Evolutionary conservation across 2,329 filamentous ascomycete species (phyloP), one percentile per base, ranked within the genome.

Genomic region (Hymenoscyphus fructigenus): DNA sequence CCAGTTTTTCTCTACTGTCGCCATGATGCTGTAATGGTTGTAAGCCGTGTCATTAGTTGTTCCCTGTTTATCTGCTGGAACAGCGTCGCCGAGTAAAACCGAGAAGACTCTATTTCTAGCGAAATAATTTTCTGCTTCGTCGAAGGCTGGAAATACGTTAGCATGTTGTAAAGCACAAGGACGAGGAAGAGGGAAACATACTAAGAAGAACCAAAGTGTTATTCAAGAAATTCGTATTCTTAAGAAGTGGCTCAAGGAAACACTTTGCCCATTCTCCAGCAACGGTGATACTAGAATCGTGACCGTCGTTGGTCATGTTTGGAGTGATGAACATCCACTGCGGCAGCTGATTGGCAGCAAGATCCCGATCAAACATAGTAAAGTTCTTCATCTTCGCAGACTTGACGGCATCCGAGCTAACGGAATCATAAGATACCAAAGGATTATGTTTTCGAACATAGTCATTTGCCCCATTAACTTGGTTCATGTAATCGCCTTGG

Each of bases 391-490:
- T 88, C 75, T 87, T 83, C 7, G 85, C 82, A 0, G 91, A 79
- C 26, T 89, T 87, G 29, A 85, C 81, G 38, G 81, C 75, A 62
- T 83, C 82, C 59, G 82, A 79, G 62, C 89, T 83, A 61, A 90
- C 81, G 41, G 84, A 85, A 74, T 92, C 84, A 77, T 86, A 91
- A 66, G 88, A 80, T 63, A 93, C 79, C 17, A 83, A 77, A 56
- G 84, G 80, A 76, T 93, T 92, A 78, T 94, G 91, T 79, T 94
- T 94, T 73, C 91, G 86, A 3, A 93, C 90, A 75, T 94, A 94
- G 78, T 89, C 58, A 73, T 92, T 91, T 60, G 83, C 82, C 23
- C 84, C 83, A 2, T 83, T 90, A 69, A 84, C 67, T 69, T 86
- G 85, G 76, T 92, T 91, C 61, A 85, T 80, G 73, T 79, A 91